Evolutionary conservation across 805 yeast species (phyloP), one percentile per base, ranked within the genome.

Genomic region (baker's yeast (Saccharomyces cerevisiae)): DNA sequence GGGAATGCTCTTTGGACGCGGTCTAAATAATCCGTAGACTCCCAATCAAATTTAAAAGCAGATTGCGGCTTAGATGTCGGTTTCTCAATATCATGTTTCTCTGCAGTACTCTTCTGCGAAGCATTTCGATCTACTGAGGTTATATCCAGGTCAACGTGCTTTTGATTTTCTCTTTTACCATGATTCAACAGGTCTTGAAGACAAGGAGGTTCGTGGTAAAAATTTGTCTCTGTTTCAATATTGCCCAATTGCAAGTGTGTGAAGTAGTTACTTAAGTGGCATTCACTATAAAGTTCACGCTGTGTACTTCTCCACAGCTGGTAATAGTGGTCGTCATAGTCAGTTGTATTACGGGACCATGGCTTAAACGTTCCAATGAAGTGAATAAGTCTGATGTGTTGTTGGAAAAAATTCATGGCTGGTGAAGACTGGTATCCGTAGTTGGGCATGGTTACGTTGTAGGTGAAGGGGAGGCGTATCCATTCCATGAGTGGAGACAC

Each of bases 391-490:
- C 68, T 71, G 28, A 79, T 69, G 26, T 75, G 70, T 10, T 66
- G 54, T 11, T 61, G 56, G 64, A 83, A 87, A 63, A 79, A 76
- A 48, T 66, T 69, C 61, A 71, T 82, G 0, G 92, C 91, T 0
- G 92, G 91, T 22, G 74, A 70, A 68, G 83, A 85, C 68, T 87
- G 84, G 65, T 87, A 87, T 52, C 78, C 80, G 43, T 82, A 17
- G 76, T 73, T 14, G 82, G 75, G 32, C 91, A 55, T 68, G 57
- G 96, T 90, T 30, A 90, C 94, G 64, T 91, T 91, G 74, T 82
- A 91, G 51, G 80, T 62, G 61, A 90, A 91, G 2, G 96, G 91
- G 48, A 91, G 71, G 49, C 81, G 77, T 41, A 74, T 68, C 96
- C 96, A 90, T 10, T 59, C 53, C 31, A 36, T 17, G 11, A 36